A percentile compares a stretch with the other conserved stretches of the same genome.
These are phyloP conservation scores for Hanseniaspora occidentalis DNA, from an alignment of 805 yeast species.

Conservation along the genomic window DNA sequence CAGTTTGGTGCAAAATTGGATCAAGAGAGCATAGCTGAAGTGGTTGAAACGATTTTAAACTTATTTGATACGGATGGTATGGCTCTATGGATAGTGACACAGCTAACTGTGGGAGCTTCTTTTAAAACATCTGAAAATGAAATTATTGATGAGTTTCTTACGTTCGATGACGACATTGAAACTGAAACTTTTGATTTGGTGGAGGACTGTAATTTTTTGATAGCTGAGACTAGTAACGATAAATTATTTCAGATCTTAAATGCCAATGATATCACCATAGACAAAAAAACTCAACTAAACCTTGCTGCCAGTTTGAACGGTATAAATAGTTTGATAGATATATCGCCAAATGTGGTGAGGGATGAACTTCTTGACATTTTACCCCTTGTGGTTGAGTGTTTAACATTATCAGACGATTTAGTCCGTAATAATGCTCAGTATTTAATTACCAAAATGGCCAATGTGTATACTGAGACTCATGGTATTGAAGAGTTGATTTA, in stretches of 20 bases:
- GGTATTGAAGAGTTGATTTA: constrained; percentile 44
- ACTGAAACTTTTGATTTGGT: constrained; percentile 11
- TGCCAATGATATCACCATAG: constrained; percentile 9
- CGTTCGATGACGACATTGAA: not conserved
- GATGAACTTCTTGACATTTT: constrained; percentile 57
- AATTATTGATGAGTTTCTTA: not conserved
- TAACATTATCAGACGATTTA: constrained; percentile 42
- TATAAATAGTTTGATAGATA: constrained; percentile 9
- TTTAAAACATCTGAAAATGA: not conserved
- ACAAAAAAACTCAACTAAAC: constrained; percentile 14
- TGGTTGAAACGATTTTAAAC: not conserved
- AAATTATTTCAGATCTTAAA: constrained; percentile 17
- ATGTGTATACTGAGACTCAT: constrained; percentile 36
- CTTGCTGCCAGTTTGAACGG: constrained; percentile 12
- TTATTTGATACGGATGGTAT: not conserved
- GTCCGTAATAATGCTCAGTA: constrained; percentile 39
- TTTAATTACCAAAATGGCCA: constrained; percentile 40
- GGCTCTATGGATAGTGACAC: not conserved
- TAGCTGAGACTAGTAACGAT: constrained; percentile 31
- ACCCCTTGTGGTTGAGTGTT: constrained; percentile 58
- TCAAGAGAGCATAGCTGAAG: not conserved
- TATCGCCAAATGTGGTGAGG: constrained; percentile 28
- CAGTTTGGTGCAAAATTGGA: not conserved
- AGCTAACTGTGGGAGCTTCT: not conserved
- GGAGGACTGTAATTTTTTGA: constrained; percentile 17